Evolutionary conservation across 129 eudicot species (phyloP).

Genomic region (Ambrosia artemisiifolia): DNA sequence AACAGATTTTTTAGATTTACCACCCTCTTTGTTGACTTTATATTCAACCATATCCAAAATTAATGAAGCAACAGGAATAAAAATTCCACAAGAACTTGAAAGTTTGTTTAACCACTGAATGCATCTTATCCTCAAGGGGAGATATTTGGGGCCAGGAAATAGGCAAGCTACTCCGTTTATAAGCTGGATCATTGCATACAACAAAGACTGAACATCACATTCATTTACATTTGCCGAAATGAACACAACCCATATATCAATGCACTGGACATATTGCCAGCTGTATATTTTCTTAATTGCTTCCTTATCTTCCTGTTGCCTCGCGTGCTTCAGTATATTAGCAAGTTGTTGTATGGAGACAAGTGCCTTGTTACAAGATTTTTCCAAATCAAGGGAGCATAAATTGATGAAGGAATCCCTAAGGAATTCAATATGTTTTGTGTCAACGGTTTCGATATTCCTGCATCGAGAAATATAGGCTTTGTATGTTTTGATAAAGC

Average conservation of each 20-base stretch:
- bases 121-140: slow-evolving; percentile 74
- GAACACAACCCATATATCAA: slow-evolving; percentile 86
- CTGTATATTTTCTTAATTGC: slow-evolving; percentile 69
- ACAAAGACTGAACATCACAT: slow-evolving; percentile 53
- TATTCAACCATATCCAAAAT: slow-evolving; percentile 71
- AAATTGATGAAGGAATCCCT: slow-evolving; percentile 59
- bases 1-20: slow-evolving; percentile 37
- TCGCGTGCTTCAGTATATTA: slow-evolving; percentile 55
- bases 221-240: slow-evolving; percentile 49
- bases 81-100: slow-evolving; percentile 64
- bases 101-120: slow-evolving; percentile 80
- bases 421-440: slow-evolving; percentile 56
- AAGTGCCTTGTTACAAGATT: slow-evolving; percentile 54
- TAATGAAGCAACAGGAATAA: slow-evolving; percentile 72
- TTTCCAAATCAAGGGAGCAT: slow-evolving; percentile 75
- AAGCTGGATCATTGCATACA: slow-evolving; percentile 54
- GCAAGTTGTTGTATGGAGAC: slow-evolving; percentile 60
- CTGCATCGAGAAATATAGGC: slow-evolving; percentile 68
- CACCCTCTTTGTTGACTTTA: slow-evolving; percentile 65
- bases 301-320: slow-evolving; percentile 60
- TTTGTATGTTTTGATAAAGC: slow-evolving; percentile 62
- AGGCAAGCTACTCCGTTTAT: slow-evolving; percentile 65
- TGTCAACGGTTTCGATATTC: slow-evolving; percentile 40
- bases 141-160: slow-evolving; percentile 71
- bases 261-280: slow-evolving; percentile 76